Evolutionary conservation across 1,139 yeast species (phyloP), one percentile per base, ranked within the genome.

Genomic region (Citeromyces siamensis): DNA sequence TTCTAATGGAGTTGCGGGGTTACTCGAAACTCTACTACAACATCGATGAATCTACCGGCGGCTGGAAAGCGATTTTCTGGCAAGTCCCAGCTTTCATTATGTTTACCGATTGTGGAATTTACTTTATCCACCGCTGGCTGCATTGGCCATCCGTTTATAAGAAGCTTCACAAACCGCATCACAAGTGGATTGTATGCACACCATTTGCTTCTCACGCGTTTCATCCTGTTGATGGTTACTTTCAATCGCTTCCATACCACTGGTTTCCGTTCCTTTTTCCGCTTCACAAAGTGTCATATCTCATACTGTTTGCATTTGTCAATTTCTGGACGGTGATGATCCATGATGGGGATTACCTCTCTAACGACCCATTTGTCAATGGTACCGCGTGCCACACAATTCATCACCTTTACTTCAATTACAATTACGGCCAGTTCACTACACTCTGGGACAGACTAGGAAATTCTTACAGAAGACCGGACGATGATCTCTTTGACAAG

Each of bases 331-430:
- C 98, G 4, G 95, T 90, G 33, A 80, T 88, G 94, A 90, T 90
- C 55, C 98, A 90, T 59, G 98, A 90, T 56, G 98, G 98, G 44
- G 93, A 86, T 54, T 93, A 86, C 58, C 59, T 90, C 65, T 81
- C 95, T 35, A 82, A 84, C 56, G 94, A 86, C 57, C 95, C 97
- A 6, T 72, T 85, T 41, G 82, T 90, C 45, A 90, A 90, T 58
- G 98, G 98, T 49, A 88, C 97, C 20, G 98, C 98, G 4, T 88
- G 97, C 61, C 98, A 90, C 61, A 88, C 98, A 4, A 77, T 90
- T 37, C 98, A 90, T 60, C 98, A 90, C 55, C 64, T 90, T 52
- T 90, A 90, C 61, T 90, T 90, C 71, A 88, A 88, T 67, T 90
- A 90, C 64, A 90, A 90, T 65, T 90, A 88, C 53, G 98, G 98